A percentile compares a stretch with the other conserved stretches of the same genome.
phyloP scores from a whole-genome alignment of 1,284 basidiomycete genomes.

The Melanopsichium pennsylvanicum region DNA sequence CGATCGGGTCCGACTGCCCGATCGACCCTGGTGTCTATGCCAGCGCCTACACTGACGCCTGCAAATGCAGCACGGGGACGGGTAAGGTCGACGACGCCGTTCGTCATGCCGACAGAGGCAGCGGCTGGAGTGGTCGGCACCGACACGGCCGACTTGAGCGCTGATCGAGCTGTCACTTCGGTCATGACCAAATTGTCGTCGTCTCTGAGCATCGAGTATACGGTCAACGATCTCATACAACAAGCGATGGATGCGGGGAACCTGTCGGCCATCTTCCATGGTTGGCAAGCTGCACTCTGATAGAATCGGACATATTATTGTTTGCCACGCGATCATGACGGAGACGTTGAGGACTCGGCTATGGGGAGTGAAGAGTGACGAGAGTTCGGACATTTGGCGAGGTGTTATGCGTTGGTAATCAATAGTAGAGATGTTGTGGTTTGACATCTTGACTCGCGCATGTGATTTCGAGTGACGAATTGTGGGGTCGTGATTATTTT shows the following conservation, averaged over 20 bases:
- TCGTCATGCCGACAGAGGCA: not conserved
- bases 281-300: slow-evolving; percentile 50
- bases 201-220: slow-evolving; percentile 86
- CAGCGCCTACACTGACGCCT: slow-evolving; percentile 5
- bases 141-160: slow-evolving; percentile 78
- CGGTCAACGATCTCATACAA: slow-evolving; percentile 89
- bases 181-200: slow-evolving; percentile 76
- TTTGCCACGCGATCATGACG: not conserved
- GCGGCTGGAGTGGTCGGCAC: slow-evolving; percentile 18
- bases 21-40: slow-evolving; percentile 12
- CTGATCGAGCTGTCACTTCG: slow-evolving; percentile 79
- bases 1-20: slow-evolving; percentile 15
- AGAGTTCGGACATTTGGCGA: not conserved
- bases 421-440: no score
- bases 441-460: no score
- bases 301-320: no score
- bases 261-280: slow-evolving; percentile 77
- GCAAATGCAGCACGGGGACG: not conserved
- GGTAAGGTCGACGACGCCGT: slow-evolving; percentile 19
- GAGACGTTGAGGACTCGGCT: not conserved
- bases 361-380: no score
- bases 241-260: slow-evolving; percentile 83
- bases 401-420: not conserved
- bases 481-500: no score
- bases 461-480: no score